Evolutionary conservation across 352 stramenopile genomes (phyloP).

Genomic region (Globisporangium irregulare): DNA sequence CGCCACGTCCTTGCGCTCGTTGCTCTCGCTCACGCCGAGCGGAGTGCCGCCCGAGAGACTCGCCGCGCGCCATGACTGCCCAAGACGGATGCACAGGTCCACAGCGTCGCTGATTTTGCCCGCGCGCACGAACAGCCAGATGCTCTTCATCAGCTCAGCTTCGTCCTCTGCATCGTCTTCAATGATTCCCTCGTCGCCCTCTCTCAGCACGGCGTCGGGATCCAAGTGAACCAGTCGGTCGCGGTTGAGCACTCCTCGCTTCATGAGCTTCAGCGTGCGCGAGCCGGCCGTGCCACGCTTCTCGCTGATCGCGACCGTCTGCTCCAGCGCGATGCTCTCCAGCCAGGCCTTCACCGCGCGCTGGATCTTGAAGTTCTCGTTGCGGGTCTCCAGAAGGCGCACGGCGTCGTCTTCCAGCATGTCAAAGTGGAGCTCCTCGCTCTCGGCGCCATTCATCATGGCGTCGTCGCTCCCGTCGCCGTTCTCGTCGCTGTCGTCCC

Average conservation of each 20-base stretch:
- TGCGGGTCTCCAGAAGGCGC: constrained; percentile 49
- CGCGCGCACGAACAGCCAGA: constrained; percentile 75
- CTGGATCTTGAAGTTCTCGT: constrained; percentile 71
- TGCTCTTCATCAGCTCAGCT: constrained; percentile 61
- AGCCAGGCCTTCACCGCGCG: constrained; percentile 72
- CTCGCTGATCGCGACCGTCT: constrained; percentile 54
- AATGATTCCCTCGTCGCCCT: constrained; percentile 59
- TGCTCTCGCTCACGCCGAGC: constrained; percentile 53
- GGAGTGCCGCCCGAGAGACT: constrained; percentile 65
- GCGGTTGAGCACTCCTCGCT: constrained; percentile 38
- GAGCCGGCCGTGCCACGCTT: constrained; percentile 47
- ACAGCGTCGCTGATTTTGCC: constrained; percentile 63
- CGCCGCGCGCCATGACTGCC: constrained; percentile 75
- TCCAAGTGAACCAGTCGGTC: constrained; percentile 50
- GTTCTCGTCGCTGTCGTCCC: constrained; percentile 26
- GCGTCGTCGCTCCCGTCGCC: constrained; percentile 32
- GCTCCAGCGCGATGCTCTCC: constrained; percentile 77
- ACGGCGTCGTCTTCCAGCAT: constrained; percentile 81
- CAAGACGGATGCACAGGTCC: constrained; percentile 68
- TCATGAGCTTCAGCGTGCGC: constrained; percentile 60
- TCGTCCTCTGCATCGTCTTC: constrained; percentile 83
- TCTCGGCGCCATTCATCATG: constrained; percentile 32
- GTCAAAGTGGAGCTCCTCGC: constrained; percentile 54
- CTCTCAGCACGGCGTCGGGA: constrained; percentile 60
- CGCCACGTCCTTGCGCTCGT: constrained; percentile 39